Evolutionary conservation across 805 yeast genomes (phyloP), one percentile per base, ranked within the genome.

Genomic region (Metschnikowia picachoensis): DNA sequence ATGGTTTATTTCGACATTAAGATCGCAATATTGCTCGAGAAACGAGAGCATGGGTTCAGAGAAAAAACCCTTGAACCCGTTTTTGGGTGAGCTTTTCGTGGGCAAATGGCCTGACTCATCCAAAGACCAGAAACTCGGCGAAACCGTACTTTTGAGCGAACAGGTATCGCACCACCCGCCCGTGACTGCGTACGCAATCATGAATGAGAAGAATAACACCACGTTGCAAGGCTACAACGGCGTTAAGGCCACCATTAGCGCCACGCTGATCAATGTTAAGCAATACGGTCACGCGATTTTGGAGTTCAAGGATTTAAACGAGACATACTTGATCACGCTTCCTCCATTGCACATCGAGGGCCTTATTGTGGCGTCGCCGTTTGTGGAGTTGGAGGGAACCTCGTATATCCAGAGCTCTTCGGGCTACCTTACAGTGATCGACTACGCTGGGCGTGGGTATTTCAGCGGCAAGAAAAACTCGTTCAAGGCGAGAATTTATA

Each of bases 121-220:
- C 27, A 52, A 60, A 13, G 78, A 76, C 36, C 65, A 71, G 10
- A 72, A 68, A 44, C 66, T 79, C 13, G 96, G 96, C 35, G 95
- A 87, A 51, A 87, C 96, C 25, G 67, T 81, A 11, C 72, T 92
- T 41, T 60, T 89, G 44, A 80, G 91, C 52, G 99, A 94, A 67
- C 99, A 94, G 68, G 97, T 94, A 12, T 83, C 91, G 51, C 99
- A 94, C 69, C 99, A 94, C 66, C 99, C 99, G 14, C 98, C 99
- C 25, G 84, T 87, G 31, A 91, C 98, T n/a, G 97, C 94, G 7
- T 94, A 90, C 63, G 79, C 90, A 36, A 78, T 94, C 46, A 70
- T 79, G 60, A 90, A 90, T 63, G 86, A 82, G 51, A 79, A 80
- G 58, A 76, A 84, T 64, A 76, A 83, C 30, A 83, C 85, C 25